These are phyloP conservation scores for Pisolithus orientalis DNA, from an alignment of 768 basidiomycete species.

Conservation along the genomic window DNA sequence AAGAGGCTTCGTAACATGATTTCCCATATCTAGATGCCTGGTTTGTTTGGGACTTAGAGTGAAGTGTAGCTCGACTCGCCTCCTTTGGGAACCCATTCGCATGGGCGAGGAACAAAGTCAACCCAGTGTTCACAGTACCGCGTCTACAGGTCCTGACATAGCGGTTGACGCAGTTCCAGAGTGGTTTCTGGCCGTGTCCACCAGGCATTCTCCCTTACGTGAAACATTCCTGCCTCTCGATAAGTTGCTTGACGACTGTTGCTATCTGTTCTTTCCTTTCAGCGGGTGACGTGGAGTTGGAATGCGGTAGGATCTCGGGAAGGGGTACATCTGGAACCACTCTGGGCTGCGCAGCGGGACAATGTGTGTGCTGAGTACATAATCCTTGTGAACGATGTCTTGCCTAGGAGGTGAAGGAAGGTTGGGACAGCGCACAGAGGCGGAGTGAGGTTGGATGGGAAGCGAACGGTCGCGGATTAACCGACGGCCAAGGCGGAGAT, in stretches of 20 bases:
- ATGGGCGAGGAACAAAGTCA: slow-evolving; percentile 75
- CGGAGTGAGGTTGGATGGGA: slow-evolving; percentile 9
- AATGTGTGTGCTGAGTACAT: slow-evolving; percentile 23
- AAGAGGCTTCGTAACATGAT: slow-evolving; percentile 53
- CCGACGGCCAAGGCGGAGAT: slow-evolving; percentile 11
- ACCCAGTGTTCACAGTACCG: slow-evolving; percentile 21
- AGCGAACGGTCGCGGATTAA: slow-evolving; percentile 17
- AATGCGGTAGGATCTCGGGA: slow-evolving; percentile 12
- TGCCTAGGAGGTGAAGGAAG: slow-evolving; percentile 20
- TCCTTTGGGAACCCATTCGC: slow-evolving; percentile 89
- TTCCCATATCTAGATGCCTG: slow-evolving; percentile 66
- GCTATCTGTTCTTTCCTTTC: slow-evolving; percentile 9
- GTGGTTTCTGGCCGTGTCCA: slow-evolving; percentile 22
- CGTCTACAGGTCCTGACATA: slow-evolving; percentile 39
- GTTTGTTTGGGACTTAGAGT: background rate
- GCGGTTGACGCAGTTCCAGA: slow-evolving; percentile 73
- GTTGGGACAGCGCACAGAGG: slow-evolving; percentile 2
- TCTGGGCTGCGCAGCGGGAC: slow-evolving; percentile 25
- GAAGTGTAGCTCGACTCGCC: slow-evolving; percentile 32
- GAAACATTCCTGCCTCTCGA: slow-evolving; percentile 8
- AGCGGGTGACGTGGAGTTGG: background rate
- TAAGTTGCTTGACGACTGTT: slow-evolving; percentile 11
- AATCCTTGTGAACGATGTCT: slow-evolving; percentile 15
- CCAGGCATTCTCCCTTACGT: slow-evolving; percentile 11
- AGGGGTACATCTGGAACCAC: slow-evolving; percentile 18